A percentile compares a stretch with the other conserved stretches of the same genome.
Evolutionary conservation across 495 filamentous ascomycete species (phyloP).

Genomic region (Lasiosphaeria hispida): DNA sequence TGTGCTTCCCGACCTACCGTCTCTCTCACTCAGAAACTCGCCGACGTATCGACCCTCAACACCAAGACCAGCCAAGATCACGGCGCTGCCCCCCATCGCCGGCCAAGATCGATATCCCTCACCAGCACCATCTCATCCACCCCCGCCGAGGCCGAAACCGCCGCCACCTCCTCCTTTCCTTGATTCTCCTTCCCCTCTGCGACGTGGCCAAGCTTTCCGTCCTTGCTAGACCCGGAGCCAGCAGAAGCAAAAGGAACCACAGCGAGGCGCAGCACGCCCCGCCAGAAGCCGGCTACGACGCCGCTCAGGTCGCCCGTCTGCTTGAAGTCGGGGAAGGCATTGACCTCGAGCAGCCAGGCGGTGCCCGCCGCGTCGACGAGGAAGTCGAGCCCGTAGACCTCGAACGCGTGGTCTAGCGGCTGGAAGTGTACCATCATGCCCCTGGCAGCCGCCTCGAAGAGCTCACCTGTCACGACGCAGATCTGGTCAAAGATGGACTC

Average conservation of each 20-base stretch:
- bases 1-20: neutral
- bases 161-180: too few species aligned
- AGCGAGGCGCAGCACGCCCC: constrained; percentile 63
- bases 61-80: neutral
- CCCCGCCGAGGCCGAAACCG: neutral
- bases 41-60: neutral
- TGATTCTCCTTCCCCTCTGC: constrained; percentile 4
- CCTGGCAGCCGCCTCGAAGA: constrained; percentile 80
- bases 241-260: constrained; percentile 44
- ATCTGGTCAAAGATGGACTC: constrained; percentile 70
- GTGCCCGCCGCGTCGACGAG: constrained; percentile 64
- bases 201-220: constrained; percentile 21
- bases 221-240: constrained; percentile 6
- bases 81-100: constrained; percentile 20
- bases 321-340: constrained; percentile 91
- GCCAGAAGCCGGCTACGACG: constrained; percentile 73
- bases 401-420: constrained; percentile 80
- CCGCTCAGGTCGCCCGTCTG: constrained; percentile 77
- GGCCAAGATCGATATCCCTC: constrained; percentile 34
- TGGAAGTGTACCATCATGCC: constrained; percentile 90
- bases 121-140: constrained; percentile 33
- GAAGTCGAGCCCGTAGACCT: constrained; percentile 91
- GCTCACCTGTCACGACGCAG: constrained; percentile 63
- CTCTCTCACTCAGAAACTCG: neutral
- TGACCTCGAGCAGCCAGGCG: constrained; percentile 85